Percentiles rank a stretch among this genome's conserved stretches.
These are phyloP conservation scores for Fusarium agapanthi DNA, from an alignment of 2,329 filamentous ascomycete species.

Conservation along the genomic window DNA sequence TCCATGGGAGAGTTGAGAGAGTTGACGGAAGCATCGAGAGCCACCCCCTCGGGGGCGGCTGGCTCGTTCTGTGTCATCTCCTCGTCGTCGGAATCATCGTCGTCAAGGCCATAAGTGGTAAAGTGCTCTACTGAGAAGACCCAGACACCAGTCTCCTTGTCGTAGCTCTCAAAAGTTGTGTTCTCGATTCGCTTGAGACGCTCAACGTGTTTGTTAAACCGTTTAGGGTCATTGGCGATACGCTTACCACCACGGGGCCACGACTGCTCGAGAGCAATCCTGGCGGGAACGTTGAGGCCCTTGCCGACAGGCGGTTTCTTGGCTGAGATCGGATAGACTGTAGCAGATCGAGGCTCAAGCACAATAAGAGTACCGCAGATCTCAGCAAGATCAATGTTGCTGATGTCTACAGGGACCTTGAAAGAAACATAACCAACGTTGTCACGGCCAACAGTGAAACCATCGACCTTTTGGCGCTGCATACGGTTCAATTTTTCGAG, in stretches of 20 bases:
- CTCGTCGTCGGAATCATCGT: conserved; percentile 73
- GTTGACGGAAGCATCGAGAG: conserved; percentile 34
- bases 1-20: conserved; percentile 49
- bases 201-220: conserved; percentile 82
- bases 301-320: conserved; percentile 87
- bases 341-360: conserved; percentile 80
- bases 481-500: conserved; percentile 82
- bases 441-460: conserved; percentile 84
- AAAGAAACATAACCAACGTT: conserved; percentile 86
- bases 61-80: conserved; percentile 20
- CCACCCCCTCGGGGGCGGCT: conserved; percentile 32
- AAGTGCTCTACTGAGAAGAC: conserved; percentile 94
- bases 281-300: conserved; percentile 90
- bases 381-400: conserved; percentile 79
- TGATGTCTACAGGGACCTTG: conserved; percentile 83
- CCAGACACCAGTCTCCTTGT: conserved; percentile 84
- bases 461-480: conserved; percentile 76
- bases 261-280: conserved; percentile 88
- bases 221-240: conserved; percentile 63
- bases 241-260: conserved; percentile 78
- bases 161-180: conserved; percentile 85
- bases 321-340: conserved; percentile 81
- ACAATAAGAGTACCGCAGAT: conserved; percentile 80
- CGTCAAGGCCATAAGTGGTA: conserved; percentile 90
- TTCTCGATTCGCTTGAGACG: conserved; percentile 81